Percentiles rank a stretch among this genome's conserved stretches.
These are phyloP conservation scores for Suillus sp. DNA, from an alignment of 768 basidiomycete genomes.

Conservation along the genomic window DNA sequence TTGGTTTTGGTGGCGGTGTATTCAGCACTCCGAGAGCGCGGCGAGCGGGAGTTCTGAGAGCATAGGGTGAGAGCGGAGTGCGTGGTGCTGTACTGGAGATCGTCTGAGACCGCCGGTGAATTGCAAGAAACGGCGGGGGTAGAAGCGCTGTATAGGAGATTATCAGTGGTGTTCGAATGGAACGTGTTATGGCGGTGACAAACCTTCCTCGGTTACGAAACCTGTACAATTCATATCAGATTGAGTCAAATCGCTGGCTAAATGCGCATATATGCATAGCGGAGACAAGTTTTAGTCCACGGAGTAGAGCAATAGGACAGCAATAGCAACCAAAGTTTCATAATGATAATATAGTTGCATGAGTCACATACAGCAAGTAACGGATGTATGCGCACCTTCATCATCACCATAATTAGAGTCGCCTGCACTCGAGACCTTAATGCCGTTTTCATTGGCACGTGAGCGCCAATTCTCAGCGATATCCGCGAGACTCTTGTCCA, in stretches of 20 bases:
- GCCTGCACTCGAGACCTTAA: constrained; percentile 54
- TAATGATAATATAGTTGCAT: constrained; percentile 16
- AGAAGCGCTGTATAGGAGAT: constrained; percentile 46
- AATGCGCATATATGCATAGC: constrained; percentile 43
- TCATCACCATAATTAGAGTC: constrained; percentile 48
- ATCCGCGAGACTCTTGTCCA: constrained; percentile 55
- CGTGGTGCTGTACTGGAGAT: constrained; percentile 52
- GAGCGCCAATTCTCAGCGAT: constrained; percentile 72
- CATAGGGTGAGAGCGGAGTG: constrained; percentile 26
- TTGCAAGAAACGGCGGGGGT: constrained; percentile 59
- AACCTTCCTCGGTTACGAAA: constrained; percentile 54
- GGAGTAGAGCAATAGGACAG: constrained; percentile 8
- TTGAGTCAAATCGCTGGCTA: constrained; percentile 53
- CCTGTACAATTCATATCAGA: constrained; percentile 52
- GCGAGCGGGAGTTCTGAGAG: constrained; percentile 35
- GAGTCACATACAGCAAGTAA: constrained; percentile 18
- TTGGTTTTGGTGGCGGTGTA: constrained; percentile 70
- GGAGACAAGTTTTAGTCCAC: not conserved
- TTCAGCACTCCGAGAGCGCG: constrained; percentile 41
- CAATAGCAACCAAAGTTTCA: constrained; percentile 15
- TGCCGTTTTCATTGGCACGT: constrained; percentile 70
- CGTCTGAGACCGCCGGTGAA: constrained; percentile 57
- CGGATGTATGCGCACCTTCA: constrained; percentile 42
- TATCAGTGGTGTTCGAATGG: constrained; percentile 25
- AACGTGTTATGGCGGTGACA: constrained; percentile 22